These are phyloP conservation scores for Tolypocladium sp. DNA, from an alignment of 2,329 filamentous ascomycete species.

Conservation along the genomic window DNA sequence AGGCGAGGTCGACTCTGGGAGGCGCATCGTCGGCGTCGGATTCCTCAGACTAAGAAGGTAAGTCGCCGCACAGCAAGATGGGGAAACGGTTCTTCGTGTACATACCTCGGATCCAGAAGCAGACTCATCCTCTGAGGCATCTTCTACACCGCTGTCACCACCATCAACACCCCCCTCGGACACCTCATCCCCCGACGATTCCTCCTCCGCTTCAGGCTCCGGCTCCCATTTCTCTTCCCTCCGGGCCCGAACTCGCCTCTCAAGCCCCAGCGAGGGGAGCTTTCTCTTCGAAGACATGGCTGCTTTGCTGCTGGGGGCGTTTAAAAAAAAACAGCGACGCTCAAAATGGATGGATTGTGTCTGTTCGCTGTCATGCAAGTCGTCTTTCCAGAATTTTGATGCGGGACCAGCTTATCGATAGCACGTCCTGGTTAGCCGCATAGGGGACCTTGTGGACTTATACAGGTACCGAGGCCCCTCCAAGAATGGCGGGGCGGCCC, in stretches of 20 bases:
- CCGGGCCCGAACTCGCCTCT: slow-evolving; percentile 33
- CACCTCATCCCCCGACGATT: slow-evolving; percentile 14
- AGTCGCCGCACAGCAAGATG: neutral
- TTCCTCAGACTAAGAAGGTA: slow-evolving; percentile 11
- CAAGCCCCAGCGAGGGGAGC: slow-evolving; percentile 22
- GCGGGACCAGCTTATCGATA: neutral
- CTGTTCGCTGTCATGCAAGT: neutral
- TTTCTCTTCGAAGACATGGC: slow-evolving; percentile 30
- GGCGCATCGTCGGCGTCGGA: slow-evolving; percentile 18
- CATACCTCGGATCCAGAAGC: slow-evolving; percentile 18
- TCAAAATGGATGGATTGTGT: neutral
- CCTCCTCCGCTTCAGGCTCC: slow-evolving; percentile 19
- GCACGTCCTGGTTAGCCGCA: neutral
- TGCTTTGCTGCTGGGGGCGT: neutral
- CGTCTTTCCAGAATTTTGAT: neutral
- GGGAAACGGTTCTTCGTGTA: neutral
- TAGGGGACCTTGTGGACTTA: neutral
- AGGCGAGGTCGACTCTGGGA: slow-evolving; percentile 36
- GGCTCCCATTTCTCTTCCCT: slow-evolving; percentile 33
- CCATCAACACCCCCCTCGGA: slow-evolving; percentile 17
- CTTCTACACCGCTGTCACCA: slow-evolving; percentile 18
- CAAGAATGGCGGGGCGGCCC: neutral
- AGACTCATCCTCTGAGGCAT: slow-evolving; percentile 16
- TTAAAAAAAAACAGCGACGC: no score
- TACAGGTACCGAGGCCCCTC: neutral